These are phyloP conservation scores for Fusarium coffeatum DNA, from an alignment of 2,329 filamentous ascomycete genomes.

Conservation along the genomic window DNA sequence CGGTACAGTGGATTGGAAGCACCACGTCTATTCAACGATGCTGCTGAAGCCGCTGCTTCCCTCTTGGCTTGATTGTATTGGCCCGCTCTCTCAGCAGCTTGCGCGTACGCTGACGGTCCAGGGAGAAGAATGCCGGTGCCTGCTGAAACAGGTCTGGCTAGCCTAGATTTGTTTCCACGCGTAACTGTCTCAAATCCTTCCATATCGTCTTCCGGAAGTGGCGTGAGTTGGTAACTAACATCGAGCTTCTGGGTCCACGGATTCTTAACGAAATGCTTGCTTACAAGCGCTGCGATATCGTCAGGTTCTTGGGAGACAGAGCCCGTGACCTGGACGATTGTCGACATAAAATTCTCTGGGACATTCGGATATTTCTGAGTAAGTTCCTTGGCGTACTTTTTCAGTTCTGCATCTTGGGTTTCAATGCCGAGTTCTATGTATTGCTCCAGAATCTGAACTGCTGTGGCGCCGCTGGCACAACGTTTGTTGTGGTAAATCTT, in stretches of 20 bases:
- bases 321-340: constrained; percentile 56
- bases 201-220: constrained; percentile 51
- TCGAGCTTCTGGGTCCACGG: constrained; percentile 52
- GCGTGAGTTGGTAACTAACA: constrained; percentile 54
- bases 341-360: constrained; percentile 57
- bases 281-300: constrained; percentile 57
- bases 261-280: constrained; percentile 57
- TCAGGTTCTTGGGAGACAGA: constrained; percentile 51
- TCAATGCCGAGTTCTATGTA: constrained; percentile 55
- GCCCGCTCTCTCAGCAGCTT: constrained; percentile 47
- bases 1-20: constrained; percentile 79
- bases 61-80: constrained; percentile 48
- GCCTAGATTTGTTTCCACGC: constrained; percentile 24
- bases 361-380: constrained; percentile 56
- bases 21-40: constrained; percentile 58
- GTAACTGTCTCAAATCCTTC: constrained; percentile 43
- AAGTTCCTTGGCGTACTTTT: constrained; percentile 50
- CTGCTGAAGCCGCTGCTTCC: constrained; percentile 53
- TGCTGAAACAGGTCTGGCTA: constrained; percentile 8
- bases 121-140: constrained; percentile 1
- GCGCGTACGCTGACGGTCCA: constrained; percentile 39
- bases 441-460: constrained; percentile 57
- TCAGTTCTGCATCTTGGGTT: constrained; percentile 47
- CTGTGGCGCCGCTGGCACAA: constrained; percentile 55
- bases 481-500: constrained; percentile 55